Conservation (phyloP, 164 flowering plant species). For the Macadamia tetraphylla region DNA sequence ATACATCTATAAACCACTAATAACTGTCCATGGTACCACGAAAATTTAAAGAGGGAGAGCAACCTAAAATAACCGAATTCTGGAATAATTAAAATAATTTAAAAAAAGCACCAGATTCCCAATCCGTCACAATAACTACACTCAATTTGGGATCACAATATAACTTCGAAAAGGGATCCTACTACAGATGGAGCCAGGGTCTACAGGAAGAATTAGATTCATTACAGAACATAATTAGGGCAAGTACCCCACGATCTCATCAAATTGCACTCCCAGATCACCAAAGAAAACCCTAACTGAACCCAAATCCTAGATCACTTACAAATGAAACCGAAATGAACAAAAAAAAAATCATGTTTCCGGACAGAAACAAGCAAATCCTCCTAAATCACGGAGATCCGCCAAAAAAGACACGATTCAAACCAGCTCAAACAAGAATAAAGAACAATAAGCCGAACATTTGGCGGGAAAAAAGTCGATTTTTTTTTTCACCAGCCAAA, state of each 20-base stretch:
- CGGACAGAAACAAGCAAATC: neutral
- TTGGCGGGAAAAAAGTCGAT: neutral
- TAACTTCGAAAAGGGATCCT: constrained; percentile 1
- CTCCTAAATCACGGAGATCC: neutral
- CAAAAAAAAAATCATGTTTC: neutral
- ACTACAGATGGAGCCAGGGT: neutral
- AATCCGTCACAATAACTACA: neutral
- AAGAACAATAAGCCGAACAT: neutral
- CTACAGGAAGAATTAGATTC: constrained; percentile 5
- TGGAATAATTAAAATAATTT: neutral
- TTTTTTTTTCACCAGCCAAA: neutral
- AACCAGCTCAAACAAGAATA: constrained; percentile 1
- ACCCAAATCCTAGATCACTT: constrained; percentile 18
- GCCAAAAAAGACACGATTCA: neutral
- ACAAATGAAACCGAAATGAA: neutral
- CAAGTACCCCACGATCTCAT: constrained; percentile 2
- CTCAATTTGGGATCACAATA: neutral
- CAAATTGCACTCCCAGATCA: constrained; percentile 7
- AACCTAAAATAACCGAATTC: neutral
- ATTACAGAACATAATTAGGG: constrained; percentile 5
- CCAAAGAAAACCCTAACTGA: constrained; percentile 1
- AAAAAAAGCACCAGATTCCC: too few species aligned
- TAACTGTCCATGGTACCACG: too few species aligned
- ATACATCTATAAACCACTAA: too few species aligned
- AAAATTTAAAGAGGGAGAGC: too few species aligned